Base-by-base conservation (phyloP, 2,329 filamentous ascomycete genomes). In the Stagonosporopsis vannaccii region DNA sequence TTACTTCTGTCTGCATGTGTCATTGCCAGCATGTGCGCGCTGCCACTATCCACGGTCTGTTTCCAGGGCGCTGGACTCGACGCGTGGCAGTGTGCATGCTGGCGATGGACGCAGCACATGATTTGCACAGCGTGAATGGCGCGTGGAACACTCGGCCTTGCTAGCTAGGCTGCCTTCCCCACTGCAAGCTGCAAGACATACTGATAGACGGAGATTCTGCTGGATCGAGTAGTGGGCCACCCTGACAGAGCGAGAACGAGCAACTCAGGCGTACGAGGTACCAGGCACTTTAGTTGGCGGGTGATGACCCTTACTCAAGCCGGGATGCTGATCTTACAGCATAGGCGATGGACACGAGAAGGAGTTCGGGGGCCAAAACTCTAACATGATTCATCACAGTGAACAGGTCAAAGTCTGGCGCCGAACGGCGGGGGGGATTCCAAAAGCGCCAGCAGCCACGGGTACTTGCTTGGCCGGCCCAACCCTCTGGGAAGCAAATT, bases 11-110 rank as follows among this genome's bases (percentile, higher is more conserved):
- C 46, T 60, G 59, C 53, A 51, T 25, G 46, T 58, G 55, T 51
- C 45, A 51, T 41, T 52, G 63, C 57, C 65, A n/a, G n/a, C n/a
- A 17, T 33, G 32, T 32, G 48, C 50, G 43, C 47, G 32, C 25
- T 35, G 7, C 15, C 30, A 32, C 12, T 11, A 9, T 28, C 26
- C 26, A n/a, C 28, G 12, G 28, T 35, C 17, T 48, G 42, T 40
- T 56, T 54, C 40, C 58, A 51, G 43, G 46, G 49, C 47, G 28
- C 28, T 56, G 49, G 49, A 43, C 15, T 33, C 48, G 56, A 67
- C 63, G 61, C 60, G 63, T 53, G 53, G 42, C 28, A 36, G 22
- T 23, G n/a, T 45, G 42, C 41, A 41, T 13, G 20, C 45, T 17
- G 20, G 45, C 39, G 26, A 26, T 41, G 20, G 37, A 23, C 12